A percentile compares a stretch with the other conserved stretches of the same genome.
Evolutionary conservation across 2,329 filamentous ascomycete species (phyloP).

Genomic region (Colletotrichum tanaceti): DNA sequence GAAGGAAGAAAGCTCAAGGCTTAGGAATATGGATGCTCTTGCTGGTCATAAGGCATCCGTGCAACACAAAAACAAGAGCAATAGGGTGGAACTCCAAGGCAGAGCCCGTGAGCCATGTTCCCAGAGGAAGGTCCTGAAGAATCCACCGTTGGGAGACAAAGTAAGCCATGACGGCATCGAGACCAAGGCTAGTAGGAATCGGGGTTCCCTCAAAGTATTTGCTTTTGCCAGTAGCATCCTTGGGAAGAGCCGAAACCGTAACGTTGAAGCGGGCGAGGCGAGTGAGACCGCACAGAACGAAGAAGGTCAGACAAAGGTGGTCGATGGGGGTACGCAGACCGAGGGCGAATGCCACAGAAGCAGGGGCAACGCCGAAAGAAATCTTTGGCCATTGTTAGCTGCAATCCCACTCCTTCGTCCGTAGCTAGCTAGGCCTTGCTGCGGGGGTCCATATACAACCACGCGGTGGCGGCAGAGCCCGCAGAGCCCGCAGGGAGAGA

Average conservation of each 20-base stretch:
- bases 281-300: conserved; percentile 94
- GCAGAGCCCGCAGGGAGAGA: conserved; percentile 1
- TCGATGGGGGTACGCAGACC: conserved; percentile 87
- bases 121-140: conserved; percentile 80
- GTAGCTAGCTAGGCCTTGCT: neutral
- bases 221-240: conserved; percentile 91
- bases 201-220: conserved; percentile 97
- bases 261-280: conserved; percentile 98
- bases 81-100: conserved; percentile 85
- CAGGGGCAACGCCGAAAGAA: conserved; percentile 93
- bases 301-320: conserved; percentile 83
- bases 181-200: conserved; percentile 87
- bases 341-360: conserved; percentile 86
- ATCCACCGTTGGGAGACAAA: conserved; percentile 88
- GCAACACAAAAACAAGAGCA: conserved; percentile 83
- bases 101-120: conserved; percentile 74
- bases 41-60: conserved; percentile 94
- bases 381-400: conserved; percentile 67
- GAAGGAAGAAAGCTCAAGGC: conserved; percentile 59
- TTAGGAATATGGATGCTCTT: conserved; percentile 96
- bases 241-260: conserved; percentile 87
- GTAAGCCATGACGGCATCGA: conserved; percentile 87
- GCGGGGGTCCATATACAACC: neutral
- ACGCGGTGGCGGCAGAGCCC: neutral
- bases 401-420: neutral